These are phyloP conservation scores for Boeremia exigua DNA, from an alignment of 2,329 filamentous ascomycete species.

Conservation along the genomic window DNA sequence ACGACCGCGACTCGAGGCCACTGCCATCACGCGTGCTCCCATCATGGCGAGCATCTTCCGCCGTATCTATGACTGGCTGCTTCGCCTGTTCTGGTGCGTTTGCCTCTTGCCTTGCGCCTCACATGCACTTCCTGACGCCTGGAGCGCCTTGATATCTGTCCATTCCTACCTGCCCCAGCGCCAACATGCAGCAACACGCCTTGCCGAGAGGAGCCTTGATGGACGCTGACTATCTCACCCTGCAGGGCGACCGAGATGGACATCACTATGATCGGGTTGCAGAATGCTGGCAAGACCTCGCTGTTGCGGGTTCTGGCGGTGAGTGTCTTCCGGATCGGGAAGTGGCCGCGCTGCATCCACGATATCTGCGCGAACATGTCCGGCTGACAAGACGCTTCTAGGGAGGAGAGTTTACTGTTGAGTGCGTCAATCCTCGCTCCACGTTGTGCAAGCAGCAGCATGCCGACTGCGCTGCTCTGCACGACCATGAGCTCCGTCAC, in stretches of 20 bases:
- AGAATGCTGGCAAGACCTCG: conserved; percentile 98
- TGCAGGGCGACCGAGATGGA: conserved; percentile 98
- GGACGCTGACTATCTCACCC: conserved; percentile 30
- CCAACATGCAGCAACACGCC: conserved; percentile 27
- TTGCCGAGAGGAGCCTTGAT: conserved; percentile 17
- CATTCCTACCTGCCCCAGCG: conserved; percentile 20
- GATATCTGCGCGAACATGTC: conserved; percentile 23
- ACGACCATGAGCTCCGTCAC: conserved; percentile 35
- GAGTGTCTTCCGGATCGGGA: conserved; percentile 58
- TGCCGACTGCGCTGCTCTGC: conserved; percentile 36
- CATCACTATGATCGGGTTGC: conserved; percentile 97
- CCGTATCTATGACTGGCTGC: conserved; percentile 96
- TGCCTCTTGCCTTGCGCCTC: conserved; percentile 18
- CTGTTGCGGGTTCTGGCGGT: conserved; percentile 92
- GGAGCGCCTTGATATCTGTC: conserved; percentile 38
- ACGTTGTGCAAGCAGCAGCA: conserved; percentile 35
- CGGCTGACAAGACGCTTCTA: conserved; percentile 54
- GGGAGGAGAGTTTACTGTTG: conserved; percentile 98
- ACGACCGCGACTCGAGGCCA: conserved; percentile 42
- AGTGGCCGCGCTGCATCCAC: conserved; percentile 36
- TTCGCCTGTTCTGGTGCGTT: conserved; percentile 94
- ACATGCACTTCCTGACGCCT: conserved; percentile 29
- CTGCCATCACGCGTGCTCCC: conserved; percentile 29
- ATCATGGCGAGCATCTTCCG: conserved; percentile 89
- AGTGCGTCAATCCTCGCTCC: conserved; percentile 69